phyloP scores from a whole-genome alignment of 805 yeast genomes.

The Cyberlindnera maritima region DNA sequence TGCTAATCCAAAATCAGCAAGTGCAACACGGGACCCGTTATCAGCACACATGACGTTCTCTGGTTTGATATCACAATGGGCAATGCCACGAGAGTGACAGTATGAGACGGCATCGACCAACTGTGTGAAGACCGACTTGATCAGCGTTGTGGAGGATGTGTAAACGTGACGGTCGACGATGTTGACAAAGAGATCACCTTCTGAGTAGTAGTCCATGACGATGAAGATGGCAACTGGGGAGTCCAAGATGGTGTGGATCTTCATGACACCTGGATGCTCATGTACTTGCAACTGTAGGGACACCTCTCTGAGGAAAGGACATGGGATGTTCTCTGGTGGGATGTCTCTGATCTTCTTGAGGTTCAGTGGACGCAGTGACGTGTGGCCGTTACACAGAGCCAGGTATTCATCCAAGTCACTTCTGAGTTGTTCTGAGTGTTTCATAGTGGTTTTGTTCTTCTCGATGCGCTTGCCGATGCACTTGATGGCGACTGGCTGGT shows the following conservation, averaged over 20 bases:
- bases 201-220: slow-evolving; percentile 81
- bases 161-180: slow-evolving; percentile 76
- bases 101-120: slow-evolving; percentile 78
- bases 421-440: slow-evolving; percentile 18
- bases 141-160: slow-evolving; percentile 37
- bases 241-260: slow-evolving; percentile 71
- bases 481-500: slow-evolving; percentile 64
- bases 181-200: slow-evolving; percentile 83
- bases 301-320: slow-evolving; percentile 57
- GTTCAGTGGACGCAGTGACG: slow-evolving; percentile 16
- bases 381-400: neutral
- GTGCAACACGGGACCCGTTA: slow-evolving; percentile 52
- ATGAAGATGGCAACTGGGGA: slow-evolving; percentile 58
- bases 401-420: slow-evolving; percentile 13
- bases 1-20: slow-evolving; percentile 91
- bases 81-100: slow-evolving; percentile 80
- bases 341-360: slow-evolving; percentile 23
- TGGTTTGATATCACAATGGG: slow-evolving; percentile 94
- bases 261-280: slow-evolving; percentile 72
- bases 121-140: slow-evolving; percentile 65
- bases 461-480: slow-evolving; percentile 47
- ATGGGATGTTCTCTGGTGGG: slow-evolving; percentile 14
- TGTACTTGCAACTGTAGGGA: slow-evolving; percentile 73
- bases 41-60: slow-evolving; percentile 77
- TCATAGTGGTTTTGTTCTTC: slow-evolving; percentile 18